Percentiles rank a stretch among this genome's conserved stretches.
Conservation (phyloP, 78 protist species). For the Mastigamoeba balamuthi region DNA sequence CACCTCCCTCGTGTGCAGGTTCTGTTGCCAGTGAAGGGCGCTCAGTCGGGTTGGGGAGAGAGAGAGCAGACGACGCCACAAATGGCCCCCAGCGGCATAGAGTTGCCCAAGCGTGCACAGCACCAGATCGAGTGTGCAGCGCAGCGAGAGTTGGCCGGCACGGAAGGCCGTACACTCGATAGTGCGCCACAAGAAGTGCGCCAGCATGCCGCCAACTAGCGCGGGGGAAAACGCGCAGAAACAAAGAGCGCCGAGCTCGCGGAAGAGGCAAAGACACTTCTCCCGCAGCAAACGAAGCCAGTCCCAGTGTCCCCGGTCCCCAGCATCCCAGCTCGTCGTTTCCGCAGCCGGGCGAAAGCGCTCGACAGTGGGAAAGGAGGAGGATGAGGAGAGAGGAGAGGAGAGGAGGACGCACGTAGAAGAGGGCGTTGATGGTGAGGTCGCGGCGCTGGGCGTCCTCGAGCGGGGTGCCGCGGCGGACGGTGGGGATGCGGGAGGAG, state of each 20-base stretch:
- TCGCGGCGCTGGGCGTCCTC: conserved; percentile 90
- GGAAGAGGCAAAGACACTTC: not conserved
- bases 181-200: no score
- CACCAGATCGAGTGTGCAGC: no score
- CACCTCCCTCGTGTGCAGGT: not conserved
- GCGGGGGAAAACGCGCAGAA: not conserved
- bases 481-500: conserved; percentile 51
- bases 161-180: no score
- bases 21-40: no score
- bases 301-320: not conserved
- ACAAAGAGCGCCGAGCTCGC: not conserved
- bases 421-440: conserved; percentile 88
- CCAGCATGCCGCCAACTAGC: no score
- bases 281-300: no score
- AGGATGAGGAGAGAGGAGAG: not conserved
- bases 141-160: no score
- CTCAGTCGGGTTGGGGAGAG: no score
- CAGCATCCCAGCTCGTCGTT: not conserved
- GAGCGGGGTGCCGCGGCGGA: conserved; percentile 70
- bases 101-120: no score
- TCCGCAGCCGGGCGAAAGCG: not conserved
- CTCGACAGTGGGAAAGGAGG: not conserved
- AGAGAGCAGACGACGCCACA: no score
- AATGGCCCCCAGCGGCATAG: no score
- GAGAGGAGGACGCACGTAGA: conserved; percentile 24